These are phyloP conservation scores for Cryoendolithus antarcticus DNA, from an alignment of 2,329 filamentous ascomycete species.

Conservation along the genomic window DNA sequence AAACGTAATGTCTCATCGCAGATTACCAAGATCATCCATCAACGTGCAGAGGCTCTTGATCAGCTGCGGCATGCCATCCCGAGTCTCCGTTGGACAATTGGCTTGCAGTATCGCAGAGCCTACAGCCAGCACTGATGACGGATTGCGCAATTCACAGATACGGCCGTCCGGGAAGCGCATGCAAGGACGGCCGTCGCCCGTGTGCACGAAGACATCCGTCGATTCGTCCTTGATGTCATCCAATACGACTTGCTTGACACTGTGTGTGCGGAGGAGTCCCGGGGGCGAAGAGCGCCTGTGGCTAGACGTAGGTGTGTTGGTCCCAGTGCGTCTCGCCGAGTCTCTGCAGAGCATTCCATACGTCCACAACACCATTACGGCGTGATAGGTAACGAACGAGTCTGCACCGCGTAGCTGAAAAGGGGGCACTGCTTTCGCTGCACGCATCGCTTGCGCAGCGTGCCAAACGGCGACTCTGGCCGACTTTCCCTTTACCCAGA, in stretches of 20 bases:
- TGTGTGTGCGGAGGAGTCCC: too few relatives aligned
- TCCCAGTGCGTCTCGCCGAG: slow-evolving; percentile 5
- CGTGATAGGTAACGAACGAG: slow-evolving; percentile 10
- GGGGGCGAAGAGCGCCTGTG: neutral
- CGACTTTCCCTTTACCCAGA: slow-evolving; percentile 8
- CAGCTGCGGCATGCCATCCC: slow-evolving; percentile 11
- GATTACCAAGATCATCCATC: slow-evolving; percentile 11
- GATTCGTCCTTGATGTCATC: slow-evolving; percentile 6
- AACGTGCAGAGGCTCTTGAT: slow-evolving; percentile 12
- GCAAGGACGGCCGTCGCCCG: slow-evolving; percentile 9
- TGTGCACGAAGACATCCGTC: slow-evolving; percentile 7
- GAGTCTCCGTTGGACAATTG: slow-evolving; percentile 11
- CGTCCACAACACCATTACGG: slow-evolving; percentile 12
- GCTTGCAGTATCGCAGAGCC: slow-evolving; percentile 10
- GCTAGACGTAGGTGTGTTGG: slow-evolving; percentile 1
- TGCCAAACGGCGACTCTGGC: slow-evolving; percentile 11
- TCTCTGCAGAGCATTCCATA: slow-evolving; percentile 10
- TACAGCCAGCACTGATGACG: slow-evolving; percentile 9
- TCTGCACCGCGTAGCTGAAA: slow-evolving; percentile 11
- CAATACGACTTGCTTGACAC: slow-evolving; percentile 4
- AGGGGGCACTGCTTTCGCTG: slow-evolving; percentile 7
- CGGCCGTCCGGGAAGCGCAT: slow-evolving; percentile 3
- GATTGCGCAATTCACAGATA: slow-evolving; percentile 8
- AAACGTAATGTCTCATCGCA: slow-evolving; percentile 3
- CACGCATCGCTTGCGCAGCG: slow-evolving; percentile 9